Conservation (phyloP, 495 filamentous ascomycete genomes). For the Podospora didyma region DNA sequence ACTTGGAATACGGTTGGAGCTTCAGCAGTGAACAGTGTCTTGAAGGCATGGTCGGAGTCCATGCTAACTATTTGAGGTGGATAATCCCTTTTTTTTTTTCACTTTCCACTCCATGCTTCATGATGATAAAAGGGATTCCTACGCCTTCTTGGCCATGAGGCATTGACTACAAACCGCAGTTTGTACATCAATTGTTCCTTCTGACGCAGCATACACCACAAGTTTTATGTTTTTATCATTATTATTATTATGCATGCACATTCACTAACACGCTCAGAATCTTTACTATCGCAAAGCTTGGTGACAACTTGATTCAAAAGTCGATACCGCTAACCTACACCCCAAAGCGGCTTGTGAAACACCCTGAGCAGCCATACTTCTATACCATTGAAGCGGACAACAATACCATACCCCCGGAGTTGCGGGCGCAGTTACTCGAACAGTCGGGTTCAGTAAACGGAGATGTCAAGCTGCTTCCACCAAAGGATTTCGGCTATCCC, state of each 20-base stretch:
- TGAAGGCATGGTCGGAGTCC: slow-evolving; percentile 94
- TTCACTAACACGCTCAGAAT: slow-evolving; percentile 60
- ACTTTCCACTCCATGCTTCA: slow-evolving; percentile 29
- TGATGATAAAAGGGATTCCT: slow-evolving; percentile 67
- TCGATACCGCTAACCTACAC: slow-evolving; percentile 87
- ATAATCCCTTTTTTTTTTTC: slow-evolving; percentile 30
- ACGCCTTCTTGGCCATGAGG: slow-evolving; percentile 44
- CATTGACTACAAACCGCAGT: slow-evolving; percentile 26
- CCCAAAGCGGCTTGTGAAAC: slow-evolving; percentile 78
- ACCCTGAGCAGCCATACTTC: slow-evolving; percentile 83
- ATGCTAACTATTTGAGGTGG: slow-evolving; percentile 83
- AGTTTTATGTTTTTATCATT: not conserved
- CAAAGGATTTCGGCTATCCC: slow-evolving; percentile 88
- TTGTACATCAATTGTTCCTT: slow-evolving; percentile 52
- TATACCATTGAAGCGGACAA: slow-evolving; percentile 94
- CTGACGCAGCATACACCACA: slow-evolving; percentile 35
- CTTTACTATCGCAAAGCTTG: slow-evolving; percentile 82
- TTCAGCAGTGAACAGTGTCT: slow-evolving; percentile 91
- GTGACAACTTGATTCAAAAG: slow-evolving; percentile 82
- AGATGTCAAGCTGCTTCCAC: slow-evolving; percentile 62
- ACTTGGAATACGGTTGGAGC: slow-evolving; percentile 91
- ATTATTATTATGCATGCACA: slow-evolving; percentile 17
- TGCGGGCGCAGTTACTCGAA: slow-evolving; percentile 63
- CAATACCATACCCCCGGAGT: slow-evolving; percentile 75
- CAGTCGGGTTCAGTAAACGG: slow-evolving; percentile 65